Conservation (phyloP, 192 early-diverging fungal species). For the Umbelopsis sp. region DNA sequence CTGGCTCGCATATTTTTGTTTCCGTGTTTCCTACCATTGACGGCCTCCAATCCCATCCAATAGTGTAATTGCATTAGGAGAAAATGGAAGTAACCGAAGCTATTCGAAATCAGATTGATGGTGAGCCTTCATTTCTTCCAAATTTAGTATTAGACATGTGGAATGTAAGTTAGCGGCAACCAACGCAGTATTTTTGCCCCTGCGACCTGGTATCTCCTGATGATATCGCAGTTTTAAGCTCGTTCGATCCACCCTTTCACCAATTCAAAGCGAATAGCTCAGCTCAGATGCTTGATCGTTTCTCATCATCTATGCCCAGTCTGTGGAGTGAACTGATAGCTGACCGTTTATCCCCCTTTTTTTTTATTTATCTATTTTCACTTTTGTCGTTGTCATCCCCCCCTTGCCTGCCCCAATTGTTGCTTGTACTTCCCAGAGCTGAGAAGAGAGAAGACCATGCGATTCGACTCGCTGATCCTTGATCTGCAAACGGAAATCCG, state of each 20-base stretch:
- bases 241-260: too few species aligned
- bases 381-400: not conserved
- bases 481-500: conserved; percentile 9
- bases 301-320: not conserved
- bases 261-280: too few species aligned
- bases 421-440: not conserved
- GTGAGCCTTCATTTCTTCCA: not conserved
- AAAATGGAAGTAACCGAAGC: conserved; percentile 17
- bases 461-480: not conserved
- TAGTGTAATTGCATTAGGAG: not conserved
- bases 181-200: not conserved
- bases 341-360: not conserved
- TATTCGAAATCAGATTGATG: conserved; percentile 16
- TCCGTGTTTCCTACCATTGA: too few species aligned
- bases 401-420: not conserved
- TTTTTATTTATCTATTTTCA: not conserved
- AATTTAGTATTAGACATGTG: not conserved
- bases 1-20: too few species aligned
- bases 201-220: not conserved
- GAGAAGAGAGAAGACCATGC: conserved; percentile 14
- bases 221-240: too few species aligned
- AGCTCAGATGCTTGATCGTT: too few species aligned
- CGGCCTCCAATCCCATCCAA: too few species aligned
- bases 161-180: not conserved
- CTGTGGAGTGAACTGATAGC: not conserved